Base-by-base conservation (phyloP, 345 rosid species). In the Syzygium jambos region DNA sequence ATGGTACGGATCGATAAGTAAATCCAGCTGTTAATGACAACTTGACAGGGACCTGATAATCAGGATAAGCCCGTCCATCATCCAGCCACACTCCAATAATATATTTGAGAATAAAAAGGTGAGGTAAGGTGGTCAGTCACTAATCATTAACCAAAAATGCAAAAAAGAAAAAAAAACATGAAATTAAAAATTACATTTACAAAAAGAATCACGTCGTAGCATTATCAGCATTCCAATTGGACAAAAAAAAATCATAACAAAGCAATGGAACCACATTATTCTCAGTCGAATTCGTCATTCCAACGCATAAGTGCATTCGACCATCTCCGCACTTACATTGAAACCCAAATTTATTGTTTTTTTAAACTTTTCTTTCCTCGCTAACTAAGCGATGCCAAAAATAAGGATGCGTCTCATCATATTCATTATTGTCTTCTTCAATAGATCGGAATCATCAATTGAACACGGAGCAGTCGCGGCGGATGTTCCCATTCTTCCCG, bases 401-500 rank as follows among this genome's bases (percentile, higher is more conserved):
- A 34, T 38, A 73, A 73, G 10, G 11, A 19, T 25, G 25, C 10
- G 38, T 38, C 80, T 17, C 27, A 41, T 73, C 49, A 19, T 1
- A 19, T 41, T 5, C 49, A 19, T 68, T 59, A 27, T 13, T 2
- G 73, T n/a, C 34, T 13, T 61, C 73, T 29, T n/a, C 17, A 8
- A 73, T 34, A 5, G 14, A 38, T 73, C 49, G 14, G 80, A 38
- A 38, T 73, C 80, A 43, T 90, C 88, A 92, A 59, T 94, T 93
- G 51, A 96, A 91, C 5, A 54, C 93, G 6, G 73, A 91, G 82
- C 98, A 96, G 77, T 94, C 91, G 10, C 80, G 90, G 53, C 98
- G 98, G 57, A 95, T 94, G 86, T 94, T 93, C 9, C 98, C 98
- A 9, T 89, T 90, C 9, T 12, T 46, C 9, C 93, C 93, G 22